Evolutionary conservation across 768 basidiomycete genomes (phyloP), one percentile per base, ranked within the genome.

Genomic region (Suillus spraguei): DNA sequence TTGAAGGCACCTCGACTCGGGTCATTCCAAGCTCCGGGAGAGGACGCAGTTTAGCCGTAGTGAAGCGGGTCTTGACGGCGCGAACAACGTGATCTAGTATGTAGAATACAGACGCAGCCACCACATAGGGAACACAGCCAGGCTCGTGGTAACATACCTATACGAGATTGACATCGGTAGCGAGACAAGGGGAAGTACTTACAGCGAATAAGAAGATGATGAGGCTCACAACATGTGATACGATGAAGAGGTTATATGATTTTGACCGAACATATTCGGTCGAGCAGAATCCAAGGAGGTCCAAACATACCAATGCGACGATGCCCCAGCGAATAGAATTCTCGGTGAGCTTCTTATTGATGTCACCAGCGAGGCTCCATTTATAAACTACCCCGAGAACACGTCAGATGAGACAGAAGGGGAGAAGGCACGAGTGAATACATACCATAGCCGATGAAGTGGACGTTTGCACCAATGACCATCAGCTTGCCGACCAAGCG

Each of bases 401-500:
- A 50, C 66, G 42, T 60, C 39, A 59, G 38, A 20, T 60, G 17
- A 5, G n/a, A 7, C 20, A 50, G 16, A 5, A 28, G 61, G 28
- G n/a, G 20, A 55, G 32, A 41, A 54, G 22, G 32, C 22, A 39
- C 5, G 32, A 8, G 41, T 3, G 10, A 67, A 17, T 22, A 71
- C 76, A 64, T 60, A 78, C 83, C 67, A 68, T 76, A 85, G 6
- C 79, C 77, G 22, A 81, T 1, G 28, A 71, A 73, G 60, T 85
- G 83, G 1, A 83, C 64, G 33, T 83, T 78, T 5, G 77, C 72
- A 11, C 78, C 71, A 28, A 83, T 33, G 24, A 80, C 75, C 33
- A 83, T 55, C 61, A 83, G 63, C 5, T 76, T 63, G 16, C 87
- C 86, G 1, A 77, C 73, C 70, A 81, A 82, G n/a, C 85, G 83